Percentiles rank a stretch among this genome's conserved stretches.
These are phyloP conservation scores for Chalara sp. DNA, from an alignment of 2,329 filamentous ascomycete genomes.

Conservation along the genomic window DNA sequence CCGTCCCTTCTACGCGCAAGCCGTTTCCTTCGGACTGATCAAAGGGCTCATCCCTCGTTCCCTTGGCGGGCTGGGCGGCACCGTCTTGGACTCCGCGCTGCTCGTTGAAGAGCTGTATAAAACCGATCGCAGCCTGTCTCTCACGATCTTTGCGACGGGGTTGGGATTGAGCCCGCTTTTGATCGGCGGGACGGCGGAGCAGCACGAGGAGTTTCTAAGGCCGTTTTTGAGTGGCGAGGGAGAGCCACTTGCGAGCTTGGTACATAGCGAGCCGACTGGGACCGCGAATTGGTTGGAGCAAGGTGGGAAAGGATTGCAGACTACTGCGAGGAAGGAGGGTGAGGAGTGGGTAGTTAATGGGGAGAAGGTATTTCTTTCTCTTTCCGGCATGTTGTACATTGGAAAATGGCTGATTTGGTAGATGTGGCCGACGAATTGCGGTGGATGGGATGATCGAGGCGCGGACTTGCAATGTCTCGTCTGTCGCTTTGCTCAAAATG, in stretches of 20 bases:
- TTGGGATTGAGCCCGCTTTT: constrained; percentile 45
- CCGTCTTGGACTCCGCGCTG: constrained; percentile 41
- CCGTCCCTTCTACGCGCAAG: constrained; percentile 37
- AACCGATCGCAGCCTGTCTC: constrained; percentile 39
- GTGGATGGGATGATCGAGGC: constrained; percentile 45
- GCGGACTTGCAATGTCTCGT: constrained; percentile 46
- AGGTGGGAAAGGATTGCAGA: constrained; percentile 40
- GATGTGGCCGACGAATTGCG: constrained; percentile 48
- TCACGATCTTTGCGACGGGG: constrained; percentile 45
- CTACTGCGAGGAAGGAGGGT: constrained; percentile 40
- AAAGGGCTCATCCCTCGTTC: constrained; percentile 38
- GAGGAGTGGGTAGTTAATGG: constrained; percentile 45
- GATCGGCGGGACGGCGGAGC: constrained; percentile 34
- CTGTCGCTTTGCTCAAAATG: constrained; percentile 31
- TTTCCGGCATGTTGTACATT: neutral
- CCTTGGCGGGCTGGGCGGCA: constrained; percentile 38
- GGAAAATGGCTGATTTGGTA: constrained; percentile 13
- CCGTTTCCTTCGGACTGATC: constrained; percentile 37
- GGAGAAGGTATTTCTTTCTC: constrained; percentile 37
- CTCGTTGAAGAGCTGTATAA: constrained; percentile 46
- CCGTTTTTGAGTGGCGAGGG: constrained; percentile 40
- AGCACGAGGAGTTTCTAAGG: constrained; percentile 35
- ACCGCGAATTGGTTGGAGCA: constrained; percentile 44
- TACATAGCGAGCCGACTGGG: constrained; percentile 44
- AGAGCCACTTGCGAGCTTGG: constrained; percentile 41